Conservation (phyloP, 2,329 filamentous ascomycete species). For the Ciborinia camelliae region DNA sequence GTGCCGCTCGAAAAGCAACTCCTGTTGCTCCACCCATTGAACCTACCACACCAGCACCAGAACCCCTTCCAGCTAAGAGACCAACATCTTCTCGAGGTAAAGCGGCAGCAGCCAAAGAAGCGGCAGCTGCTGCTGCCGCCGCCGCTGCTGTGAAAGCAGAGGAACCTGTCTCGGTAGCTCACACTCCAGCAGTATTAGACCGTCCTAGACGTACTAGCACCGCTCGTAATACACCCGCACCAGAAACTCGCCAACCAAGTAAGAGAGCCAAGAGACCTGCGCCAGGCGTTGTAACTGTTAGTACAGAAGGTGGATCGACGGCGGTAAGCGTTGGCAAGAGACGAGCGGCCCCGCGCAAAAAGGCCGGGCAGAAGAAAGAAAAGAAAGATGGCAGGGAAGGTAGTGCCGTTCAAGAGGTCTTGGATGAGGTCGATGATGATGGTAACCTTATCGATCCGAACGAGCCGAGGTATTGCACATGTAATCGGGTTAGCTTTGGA, state of each 20-base stretch:
- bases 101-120: conserved; percentile 30
- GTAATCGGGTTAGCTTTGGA: conserved; percentile 76
- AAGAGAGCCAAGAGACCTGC: conserved; percentile 67
- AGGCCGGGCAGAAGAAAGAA: conserved; percentile 48
- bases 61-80: conserved; percentile 31
- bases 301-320: conserved; percentile 43
- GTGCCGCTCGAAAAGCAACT: conserved; percentile 14
- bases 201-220: conserved; percentile 39
- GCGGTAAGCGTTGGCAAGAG: conserved; percentile 67
- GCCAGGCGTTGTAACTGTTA: conserved; percentile 62
- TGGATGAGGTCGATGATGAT: conserved; percentile 63
- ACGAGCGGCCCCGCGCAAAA: conserved; percentile 66
- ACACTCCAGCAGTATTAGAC: conserved; percentile 29
- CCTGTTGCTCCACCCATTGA: conserved; percentile 23
- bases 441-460: conserved; percentile 69
- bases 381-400: conserved; percentile 42
- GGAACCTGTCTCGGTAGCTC: conserved; percentile 26
- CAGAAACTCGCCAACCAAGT: conserved; percentile 45
- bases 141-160: conserved; percentile 23
- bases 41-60: conserved; percentile 20
- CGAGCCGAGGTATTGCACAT: conserved; percentile 74
- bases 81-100: conserved; percentile 38
- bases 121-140: conserved; percentile 22
- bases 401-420: conserved; percentile 46
- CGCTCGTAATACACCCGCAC: conserved; percentile 41